phyloP scores from a whole-genome alignment of 768 basidiomycete genomes.

The Lactifluus subvellereus region DNA sequence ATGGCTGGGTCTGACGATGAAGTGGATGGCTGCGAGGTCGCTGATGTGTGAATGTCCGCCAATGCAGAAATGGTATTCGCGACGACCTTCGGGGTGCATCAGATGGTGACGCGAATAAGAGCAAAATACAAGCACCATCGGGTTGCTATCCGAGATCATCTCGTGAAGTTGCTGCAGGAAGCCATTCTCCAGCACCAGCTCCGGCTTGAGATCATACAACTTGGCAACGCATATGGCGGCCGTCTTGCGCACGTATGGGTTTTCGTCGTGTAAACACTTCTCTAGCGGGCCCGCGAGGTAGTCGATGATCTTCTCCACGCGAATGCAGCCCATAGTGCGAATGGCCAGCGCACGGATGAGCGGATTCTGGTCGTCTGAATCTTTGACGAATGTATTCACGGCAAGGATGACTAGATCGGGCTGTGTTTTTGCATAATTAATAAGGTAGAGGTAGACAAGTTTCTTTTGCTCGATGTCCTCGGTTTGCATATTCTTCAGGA shows the following conservation, averaged over 20 bases:
- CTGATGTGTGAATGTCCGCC: constrained; percentile 82
- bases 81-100: constrained; percentile 68
- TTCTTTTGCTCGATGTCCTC: constrained; percentile 99
- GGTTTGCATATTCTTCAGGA: constrained; percentile 99
- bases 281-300: constrained; percentile 95
- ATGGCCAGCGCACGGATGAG: constrained; percentile 95
- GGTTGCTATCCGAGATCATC: constrained; percentile 93
- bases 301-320: constrained; percentile 98
- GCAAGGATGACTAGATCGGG: constrained; percentile 98
- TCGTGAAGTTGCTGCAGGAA: constrained; percentile 86
- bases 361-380: constrained; percentile 94
- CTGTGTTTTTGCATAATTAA: constrained; percentile 99
- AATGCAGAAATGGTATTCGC: constrained; percentile 94
- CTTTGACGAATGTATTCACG: constrained; percentile 98
- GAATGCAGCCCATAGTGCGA: constrained; percentile 94
- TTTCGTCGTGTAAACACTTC: constrained; percentile 89
- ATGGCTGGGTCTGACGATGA: constrained; percentile 55
- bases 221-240: constrained; percentile 97
- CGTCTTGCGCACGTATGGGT: constrained; percentile 97
- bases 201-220: constrained; percentile 94
- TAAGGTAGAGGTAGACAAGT: constrained; percentile 97
- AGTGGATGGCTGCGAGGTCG: constrained; percentile 48
- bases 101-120: neutral
- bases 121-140: constrained; percentile 66
- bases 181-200: constrained; percentile 90